Evolutionary conservation across 768 basidiomycete species (phyloP).

Genomic region (Trametes cubensis): DNA sequence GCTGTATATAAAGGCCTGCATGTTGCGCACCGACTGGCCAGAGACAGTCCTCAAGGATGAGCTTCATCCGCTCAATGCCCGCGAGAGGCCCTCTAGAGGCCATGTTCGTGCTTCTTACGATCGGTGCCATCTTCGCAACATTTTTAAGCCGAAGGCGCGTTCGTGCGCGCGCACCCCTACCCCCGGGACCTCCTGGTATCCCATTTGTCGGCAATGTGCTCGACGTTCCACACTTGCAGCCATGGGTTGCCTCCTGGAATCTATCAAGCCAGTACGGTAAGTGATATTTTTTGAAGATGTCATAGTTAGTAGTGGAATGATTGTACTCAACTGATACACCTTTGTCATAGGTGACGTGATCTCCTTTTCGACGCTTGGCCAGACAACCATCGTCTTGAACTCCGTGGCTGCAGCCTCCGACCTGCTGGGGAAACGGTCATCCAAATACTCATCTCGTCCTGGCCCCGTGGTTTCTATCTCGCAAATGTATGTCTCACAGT

Average conservation of each 20-base stretch:
- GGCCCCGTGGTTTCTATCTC: background rate
- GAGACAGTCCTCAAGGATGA: too few species aligned
- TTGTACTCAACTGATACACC: background rate
- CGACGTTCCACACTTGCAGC: background rate
- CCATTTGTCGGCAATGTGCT: slow-evolving; percentile 1
- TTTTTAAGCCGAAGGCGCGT: too few species aligned
- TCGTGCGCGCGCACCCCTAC: background rate
- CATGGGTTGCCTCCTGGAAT: background rate
- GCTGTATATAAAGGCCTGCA: too few species aligned
- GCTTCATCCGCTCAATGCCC: too few species aligned
- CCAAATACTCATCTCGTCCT: background rate
- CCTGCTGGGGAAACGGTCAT: background rate
- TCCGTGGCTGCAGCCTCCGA: background rate
- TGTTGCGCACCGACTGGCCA: too few species aligned
- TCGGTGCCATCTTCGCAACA: too few species aligned
- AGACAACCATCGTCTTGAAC: background rate
- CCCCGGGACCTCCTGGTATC: slow-evolving; percentile 1
- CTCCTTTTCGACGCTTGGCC: background rate
- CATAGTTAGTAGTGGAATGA: too few species aligned
- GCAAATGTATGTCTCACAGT: background rate
- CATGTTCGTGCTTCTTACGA: too few species aligned
- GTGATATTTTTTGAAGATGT: too few species aligned
- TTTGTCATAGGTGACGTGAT: background rate
- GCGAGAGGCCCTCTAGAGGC: too few species aligned
- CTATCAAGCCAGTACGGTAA: background rate